Evolutionary conservation across 2,329 filamentous ascomycete genomes (phyloP).

Genomic region (Fusarium torreyae): DNA sequence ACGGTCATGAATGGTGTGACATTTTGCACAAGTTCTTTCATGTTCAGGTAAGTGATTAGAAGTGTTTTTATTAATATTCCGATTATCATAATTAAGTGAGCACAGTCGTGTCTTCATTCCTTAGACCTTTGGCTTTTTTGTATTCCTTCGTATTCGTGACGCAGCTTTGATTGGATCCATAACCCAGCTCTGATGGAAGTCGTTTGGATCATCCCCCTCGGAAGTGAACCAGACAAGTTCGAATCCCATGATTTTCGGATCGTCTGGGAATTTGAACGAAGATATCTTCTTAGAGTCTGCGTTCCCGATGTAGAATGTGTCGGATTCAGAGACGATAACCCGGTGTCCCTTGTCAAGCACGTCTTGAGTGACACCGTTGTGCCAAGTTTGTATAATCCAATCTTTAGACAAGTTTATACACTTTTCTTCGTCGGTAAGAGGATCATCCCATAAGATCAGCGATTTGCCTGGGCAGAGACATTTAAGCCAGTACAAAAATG

Average conservation of each 20-base stretch:
- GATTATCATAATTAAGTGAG: too few relatives aligned
- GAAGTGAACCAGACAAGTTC: conserved; percentile 23
- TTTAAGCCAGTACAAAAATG: conserved; percentile 7
- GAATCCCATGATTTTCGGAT: neutral
- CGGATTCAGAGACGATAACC: conserved; percentile 4
- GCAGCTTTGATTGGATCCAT: conserved; percentile 19
- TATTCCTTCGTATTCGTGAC: conserved; percentile 2
- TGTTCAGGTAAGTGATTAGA: too few relatives aligned
- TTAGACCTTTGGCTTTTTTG: too few relatives aligned
- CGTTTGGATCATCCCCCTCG: conserved; percentile 7
- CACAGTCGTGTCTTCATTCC: too few relatives aligned
- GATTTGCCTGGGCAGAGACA: conserved; percentile 1
- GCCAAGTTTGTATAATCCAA: conserved; percentile 30
- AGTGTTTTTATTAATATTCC: too few relatives aligned
- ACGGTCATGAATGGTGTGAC: too few relatives aligned
- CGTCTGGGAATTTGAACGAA: neutral
- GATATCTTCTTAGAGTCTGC: conserved; percentile 2
- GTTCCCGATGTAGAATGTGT: conserved; percentile 22
- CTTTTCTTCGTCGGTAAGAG: conserved; percentile 11
- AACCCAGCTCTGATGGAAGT: conserved; percentile 6
- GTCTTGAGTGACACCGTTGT: neutral
- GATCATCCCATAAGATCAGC: conserved; percentile 13
- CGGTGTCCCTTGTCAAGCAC: conserved; percentile 13
- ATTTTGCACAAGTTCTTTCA: too few relatives aligned
- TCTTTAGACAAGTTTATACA: neutral